A percentile compares a stretch with the other conserved stretches of the same genome.
These are phyloP conservation scores for Leptodermis oblonga DNA, from an alignment of 257 asterid species.

Conservation along the genomic window DNA sequence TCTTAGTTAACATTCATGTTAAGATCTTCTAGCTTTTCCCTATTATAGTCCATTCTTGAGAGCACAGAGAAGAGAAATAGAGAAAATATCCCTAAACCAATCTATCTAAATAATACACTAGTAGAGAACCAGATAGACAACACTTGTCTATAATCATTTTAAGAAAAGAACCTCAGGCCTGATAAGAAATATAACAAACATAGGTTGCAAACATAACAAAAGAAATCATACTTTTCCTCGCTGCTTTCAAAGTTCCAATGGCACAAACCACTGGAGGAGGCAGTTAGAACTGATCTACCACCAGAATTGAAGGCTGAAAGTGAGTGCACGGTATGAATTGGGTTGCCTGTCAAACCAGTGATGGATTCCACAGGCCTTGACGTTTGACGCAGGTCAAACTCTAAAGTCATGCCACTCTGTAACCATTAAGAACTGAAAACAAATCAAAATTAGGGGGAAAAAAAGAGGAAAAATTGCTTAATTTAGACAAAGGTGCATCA, in stretches of 20 bases:
- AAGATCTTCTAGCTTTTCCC: neutral
- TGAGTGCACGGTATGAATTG: conserved; percentile 63
- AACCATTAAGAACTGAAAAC: conserved; percentile 12
- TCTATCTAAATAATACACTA: neutral
- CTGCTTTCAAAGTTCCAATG: conserved; percentile 67
- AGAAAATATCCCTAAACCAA: neutral
- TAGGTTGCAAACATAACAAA: neutral
- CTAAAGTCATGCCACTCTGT: conserved; percentile 81
- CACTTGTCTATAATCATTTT: neutral
- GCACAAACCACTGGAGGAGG: conserved; percentile 87
- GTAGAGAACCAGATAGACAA: neutral
- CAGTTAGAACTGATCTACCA: conserved; percentile 59
- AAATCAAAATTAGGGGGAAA: conserved; percentile 13
- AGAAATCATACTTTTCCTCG: conserved; percentile 41
- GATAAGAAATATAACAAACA: neutral
- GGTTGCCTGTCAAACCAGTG: conserved; percentile 54
- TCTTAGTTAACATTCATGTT: neutral
- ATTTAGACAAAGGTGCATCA: conserved; percentile 7
- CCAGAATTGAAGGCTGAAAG: conserved; percentile 41
- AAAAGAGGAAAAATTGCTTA: conserved; percentile 5
- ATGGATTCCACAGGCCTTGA: conserved; percentile 58
- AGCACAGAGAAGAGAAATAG: neutral
- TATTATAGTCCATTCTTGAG: neutral
- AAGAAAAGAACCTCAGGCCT: neutral
- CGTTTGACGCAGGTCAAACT: conserved; percentile 82